These are phyloP conservation scores for Bruguiera hainesii DNA, from an alignment of 441 rosid species.

Conservation along the genomic window DNA sequence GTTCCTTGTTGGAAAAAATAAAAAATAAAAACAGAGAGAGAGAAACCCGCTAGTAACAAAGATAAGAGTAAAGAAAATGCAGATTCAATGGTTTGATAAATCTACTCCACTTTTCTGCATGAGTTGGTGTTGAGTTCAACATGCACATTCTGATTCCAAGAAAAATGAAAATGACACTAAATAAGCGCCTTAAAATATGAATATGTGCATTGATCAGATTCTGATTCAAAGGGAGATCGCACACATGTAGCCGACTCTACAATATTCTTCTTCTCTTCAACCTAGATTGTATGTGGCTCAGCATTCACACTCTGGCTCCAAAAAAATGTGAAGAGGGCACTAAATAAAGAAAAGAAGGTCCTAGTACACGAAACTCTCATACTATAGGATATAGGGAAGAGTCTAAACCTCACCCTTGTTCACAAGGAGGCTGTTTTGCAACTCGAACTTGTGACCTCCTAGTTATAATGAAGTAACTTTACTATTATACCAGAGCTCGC, in stretches of 20 bases:
- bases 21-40: no score
- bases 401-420: no score
- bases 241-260: constrained; percentile 22
- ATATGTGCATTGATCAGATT: constrained; percentile 24
- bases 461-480: background rate
- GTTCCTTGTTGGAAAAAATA: constrained; percentile 16
- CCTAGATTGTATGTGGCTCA: constrained; percentile 31
- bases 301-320: background rate
- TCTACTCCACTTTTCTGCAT: background rate
- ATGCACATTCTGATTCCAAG: background rate
- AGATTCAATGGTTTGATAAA: background rate
- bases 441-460: background rate
- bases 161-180: no score
- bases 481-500: background rate
- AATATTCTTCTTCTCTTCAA: constrained; percentile 28
- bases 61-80: background rate
- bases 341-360: no score
- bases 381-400: no score
- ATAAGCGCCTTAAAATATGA: constrained; percentile 20
- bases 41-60: background rate
- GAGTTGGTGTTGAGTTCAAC: constrained; percentile 16
- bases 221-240: constrained; percentile 29
- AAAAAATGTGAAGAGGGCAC: no score
- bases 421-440: no score
- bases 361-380: no score